Base-by-base conservation (phyloP, 148 eudicot species). In the Camellia sinensis region DNA sequence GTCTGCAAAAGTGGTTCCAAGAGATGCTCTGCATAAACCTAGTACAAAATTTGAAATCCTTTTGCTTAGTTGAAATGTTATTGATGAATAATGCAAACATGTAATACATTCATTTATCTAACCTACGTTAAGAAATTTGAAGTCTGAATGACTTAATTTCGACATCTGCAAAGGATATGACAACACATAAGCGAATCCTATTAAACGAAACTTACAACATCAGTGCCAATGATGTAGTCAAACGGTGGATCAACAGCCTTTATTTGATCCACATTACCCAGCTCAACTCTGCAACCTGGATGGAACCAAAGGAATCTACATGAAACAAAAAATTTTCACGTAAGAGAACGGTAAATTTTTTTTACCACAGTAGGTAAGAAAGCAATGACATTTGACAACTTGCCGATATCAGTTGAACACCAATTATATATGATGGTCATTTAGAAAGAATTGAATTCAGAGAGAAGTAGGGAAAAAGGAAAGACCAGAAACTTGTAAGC, bases 11-110 rank as follows among this genome's bases (percentile, higher is more conserved):
- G 85, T 78, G 97, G 95, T 76, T 93, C 94, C 86, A 95, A 82
- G 71, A 95, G 97, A 88, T 95, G 97, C 85, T 95, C 98, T 59
- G 95, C 89, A 79, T 95, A 95, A 50, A 95, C 98, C 98, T 94
- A 79, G 86, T 79, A 82, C 29, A 50, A 63, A 70, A 67, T 29
- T 54, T 2, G 67, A 72, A 78, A 44, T 37, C 15, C 52, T 14
- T 37, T 61, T 21, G 69, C 59, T 21, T 19, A 72, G 12, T 52
- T 43, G 14, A 67, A 46, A 68, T 40, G 41, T 18, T 37, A 21
- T 62, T 21, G 12, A 50, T 48, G 17, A 64, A n/a, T 14, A 18
- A 11, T 4, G 15, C n/a, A 18, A 9, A 21, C 12, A 48, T 54
- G 10, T 21, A 79, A 29, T 0, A 61, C 29, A 43, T 29, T 9